Evolutionary conservation across 345 rosid species (phyloP).

Genomic region (Citrus unshiu): DNA sequence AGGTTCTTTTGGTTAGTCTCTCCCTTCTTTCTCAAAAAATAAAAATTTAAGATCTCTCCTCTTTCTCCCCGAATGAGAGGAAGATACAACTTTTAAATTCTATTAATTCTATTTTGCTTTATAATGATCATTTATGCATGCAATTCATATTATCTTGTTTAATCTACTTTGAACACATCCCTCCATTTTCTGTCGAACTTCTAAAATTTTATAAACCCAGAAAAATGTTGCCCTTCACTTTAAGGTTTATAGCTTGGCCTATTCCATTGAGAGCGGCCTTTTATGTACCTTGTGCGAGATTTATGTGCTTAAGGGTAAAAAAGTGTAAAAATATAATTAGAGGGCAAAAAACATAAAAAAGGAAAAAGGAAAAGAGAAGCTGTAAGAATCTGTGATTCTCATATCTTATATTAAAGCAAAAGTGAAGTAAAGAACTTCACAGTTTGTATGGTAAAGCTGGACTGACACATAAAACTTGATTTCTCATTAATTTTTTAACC

Average conservation of each 20-base stretch:
- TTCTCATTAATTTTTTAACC: background rate
- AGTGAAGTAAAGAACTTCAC: background rate
- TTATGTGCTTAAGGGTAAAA: background rate
- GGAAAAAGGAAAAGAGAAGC: background rate
- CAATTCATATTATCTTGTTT: background rate
- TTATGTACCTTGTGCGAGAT: background rate
- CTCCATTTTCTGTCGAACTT: too few relatives aligned
- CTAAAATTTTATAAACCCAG: background rate
- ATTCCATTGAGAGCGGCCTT: background rate
- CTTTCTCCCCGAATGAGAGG: too few relatives aligned
- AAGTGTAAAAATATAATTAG: too few relatives aligned
- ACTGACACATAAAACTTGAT: background rate
- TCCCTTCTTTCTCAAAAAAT: too few relatives aligned
- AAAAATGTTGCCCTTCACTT: too few relatives aligned
- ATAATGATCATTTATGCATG: background rate
- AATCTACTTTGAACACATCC: too few relatives aligned
- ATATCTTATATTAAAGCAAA: background rate
- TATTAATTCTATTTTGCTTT: background rate
- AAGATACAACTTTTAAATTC: too few relatives aligned
- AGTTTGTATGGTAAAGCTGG: background rate
- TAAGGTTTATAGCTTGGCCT: background rate
- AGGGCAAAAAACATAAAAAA: background rate
- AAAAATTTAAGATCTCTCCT: too few relatives aligned
- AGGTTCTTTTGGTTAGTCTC: background rate
- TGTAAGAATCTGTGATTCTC: background rate